Evolutionary conservation across 177 flowering plant genomes (phyloP).

Genomic region (Vitis hybrid): DNA sequence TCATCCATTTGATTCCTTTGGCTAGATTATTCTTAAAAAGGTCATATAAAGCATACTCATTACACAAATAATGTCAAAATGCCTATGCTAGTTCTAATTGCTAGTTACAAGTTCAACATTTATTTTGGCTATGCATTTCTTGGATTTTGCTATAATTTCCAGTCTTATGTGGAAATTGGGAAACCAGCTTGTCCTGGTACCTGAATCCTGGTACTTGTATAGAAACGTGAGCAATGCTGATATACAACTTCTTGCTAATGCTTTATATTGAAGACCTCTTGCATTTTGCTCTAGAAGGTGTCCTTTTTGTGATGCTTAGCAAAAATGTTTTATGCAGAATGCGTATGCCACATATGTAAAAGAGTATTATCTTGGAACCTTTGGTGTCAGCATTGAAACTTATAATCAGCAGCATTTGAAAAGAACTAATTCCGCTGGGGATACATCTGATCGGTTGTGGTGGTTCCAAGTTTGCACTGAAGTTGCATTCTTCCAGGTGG

Average conservation of each 20-base stretch:
- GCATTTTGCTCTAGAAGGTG: background rate
- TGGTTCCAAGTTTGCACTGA: slow-evolving; percentile 99
- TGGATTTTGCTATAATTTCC: background rate
- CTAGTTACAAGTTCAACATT: background rate
- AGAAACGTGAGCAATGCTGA: background rate
- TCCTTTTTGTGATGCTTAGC: background rate
- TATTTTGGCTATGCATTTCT: background rate
- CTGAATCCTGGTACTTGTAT: background rate
- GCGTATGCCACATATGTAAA: slow-evolving; percentile 83
- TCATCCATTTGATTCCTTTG: background rate
- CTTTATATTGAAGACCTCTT: background rate
- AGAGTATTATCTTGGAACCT: slow-evolving; percentile 49
- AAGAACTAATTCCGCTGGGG: slow-evolving; percentile 42
- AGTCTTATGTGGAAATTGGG: background rate
- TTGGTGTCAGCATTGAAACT: slow-evolving; percentile 50
- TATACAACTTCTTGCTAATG: background rate
- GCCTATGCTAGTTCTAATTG: background rate
- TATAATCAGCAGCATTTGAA: slow-evolving; percentile 68
- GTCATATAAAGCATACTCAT: background rate
- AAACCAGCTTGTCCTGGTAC: background rate
- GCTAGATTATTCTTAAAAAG: background rate
- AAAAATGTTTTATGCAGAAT: slow-evolving; percentile 40
- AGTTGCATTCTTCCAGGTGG: slow-evolving; percentile 96
- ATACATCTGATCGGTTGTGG: slow-evolving; percentile 70
- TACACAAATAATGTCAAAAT: background rate